Evolutionary conservation across 495 filamentous ascomycete genomes (phyloP).

Genomic region (Aspergillus diversus): DNA sequence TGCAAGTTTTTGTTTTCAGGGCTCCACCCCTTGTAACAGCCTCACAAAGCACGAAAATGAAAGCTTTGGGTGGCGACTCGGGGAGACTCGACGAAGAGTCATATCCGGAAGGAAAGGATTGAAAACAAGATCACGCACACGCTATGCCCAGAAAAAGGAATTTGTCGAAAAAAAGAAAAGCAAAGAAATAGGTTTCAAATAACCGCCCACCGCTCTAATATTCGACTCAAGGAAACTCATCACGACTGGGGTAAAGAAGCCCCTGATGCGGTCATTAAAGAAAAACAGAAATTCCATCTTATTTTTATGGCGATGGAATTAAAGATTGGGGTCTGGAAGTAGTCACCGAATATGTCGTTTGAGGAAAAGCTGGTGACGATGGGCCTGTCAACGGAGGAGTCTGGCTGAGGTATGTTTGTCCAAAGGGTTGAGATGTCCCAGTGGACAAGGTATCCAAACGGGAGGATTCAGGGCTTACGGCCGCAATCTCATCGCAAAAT

Average conservation of each 20-base stretch:
- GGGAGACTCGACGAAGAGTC: no score
- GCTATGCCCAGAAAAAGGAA: slow-evolving; percentile 25
- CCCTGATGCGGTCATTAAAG: background rate
- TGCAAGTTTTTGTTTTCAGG: slow-evolving; percentile 6
- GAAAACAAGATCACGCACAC: slow-evolving; percentile 16
- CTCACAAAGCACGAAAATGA: no score
- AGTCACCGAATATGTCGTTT: slow-evolving; percentile 35
- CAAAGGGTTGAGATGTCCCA: slow-evolving; percentile 37
- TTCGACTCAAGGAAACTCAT: slow-evolving; percentile 24
- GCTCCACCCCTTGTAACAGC: no score
- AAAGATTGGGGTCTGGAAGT: slow-evolving; percentile 38
- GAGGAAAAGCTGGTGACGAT: slow-evolving; percentile 43
- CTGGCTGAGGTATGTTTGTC: slow-evolving; percentile 35
- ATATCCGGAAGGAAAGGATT: slow-evolving; percentile 1
- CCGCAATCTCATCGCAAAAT: slow-evolving; percentile 45
- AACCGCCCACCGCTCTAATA: slow-evolving; percentile 21
- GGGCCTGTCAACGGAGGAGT: slow-evolving; percentile 45
- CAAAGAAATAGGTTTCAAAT: slow-evolving; percentile 15
- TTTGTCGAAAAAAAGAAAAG: slow-evolving; percentile 9
- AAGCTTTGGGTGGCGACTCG: no score
- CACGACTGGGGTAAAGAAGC: slow-evolving; percentile 3
- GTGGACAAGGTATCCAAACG: slow-evolving; percentile 34
- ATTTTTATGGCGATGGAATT: slow-evolving; percentile 33
- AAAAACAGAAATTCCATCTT: background rate
- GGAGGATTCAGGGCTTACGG: slow-evolving; percentile 30